A percentile compares a stretch with the other conserved stretches of the same genome.
Evolutionary conservation across 805 yeast genomes (phyloP).

Genomic region (Candida nanaspora): DNA sequence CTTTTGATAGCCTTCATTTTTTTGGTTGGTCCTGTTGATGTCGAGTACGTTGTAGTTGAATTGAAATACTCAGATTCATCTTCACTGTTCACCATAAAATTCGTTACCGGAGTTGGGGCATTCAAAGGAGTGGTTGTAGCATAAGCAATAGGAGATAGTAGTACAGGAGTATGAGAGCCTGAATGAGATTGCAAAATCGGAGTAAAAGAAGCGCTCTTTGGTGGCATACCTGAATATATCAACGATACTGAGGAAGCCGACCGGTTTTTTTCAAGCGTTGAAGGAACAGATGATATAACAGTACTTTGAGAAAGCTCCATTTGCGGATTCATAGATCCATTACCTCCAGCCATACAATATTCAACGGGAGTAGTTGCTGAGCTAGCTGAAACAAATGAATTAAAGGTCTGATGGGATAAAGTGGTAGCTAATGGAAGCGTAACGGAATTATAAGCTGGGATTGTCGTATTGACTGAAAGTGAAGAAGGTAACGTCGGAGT

Average conservation of each 20-base stretch:
- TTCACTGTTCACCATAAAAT: conserved; percentile 1
- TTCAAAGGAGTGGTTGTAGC: not conserved
- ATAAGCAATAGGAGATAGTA: not conserved
- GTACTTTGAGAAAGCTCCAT: too few species aligned
- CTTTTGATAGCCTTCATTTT: conserved; percentile 20
- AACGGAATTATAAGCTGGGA: too few species aligned
- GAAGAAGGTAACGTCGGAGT: not conserved
- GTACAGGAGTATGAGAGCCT: not conserved
- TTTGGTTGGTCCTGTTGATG: conserved; percentile 10
- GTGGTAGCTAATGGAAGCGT: not conserved
- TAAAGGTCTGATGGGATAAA: not conserved
- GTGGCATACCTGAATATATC: not conserved
- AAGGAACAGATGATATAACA: not conserved
- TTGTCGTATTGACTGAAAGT: not conserved
- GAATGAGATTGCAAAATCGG: not conserved
- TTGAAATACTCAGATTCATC: conserved; percentile 18
- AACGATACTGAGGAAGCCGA: not conserved
- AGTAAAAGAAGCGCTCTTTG: not conserved
- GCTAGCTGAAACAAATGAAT: not conserved
- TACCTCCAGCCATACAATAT: too few species aligned
- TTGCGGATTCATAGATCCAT: too few species aligned
- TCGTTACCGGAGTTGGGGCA: not conserved
- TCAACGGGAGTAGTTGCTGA: not conserved
- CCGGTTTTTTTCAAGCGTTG: not conserved
- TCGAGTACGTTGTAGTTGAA: conserved; percentile 14